A percentile compares a stretch with the other conserved stretches of the same genome.
These are phyloP conservation scores for Fusarium praegraminearum DNA, from an alignment of 2,329 filamentous ascomycete genomes.

Conservation along the genomic window DNA sequence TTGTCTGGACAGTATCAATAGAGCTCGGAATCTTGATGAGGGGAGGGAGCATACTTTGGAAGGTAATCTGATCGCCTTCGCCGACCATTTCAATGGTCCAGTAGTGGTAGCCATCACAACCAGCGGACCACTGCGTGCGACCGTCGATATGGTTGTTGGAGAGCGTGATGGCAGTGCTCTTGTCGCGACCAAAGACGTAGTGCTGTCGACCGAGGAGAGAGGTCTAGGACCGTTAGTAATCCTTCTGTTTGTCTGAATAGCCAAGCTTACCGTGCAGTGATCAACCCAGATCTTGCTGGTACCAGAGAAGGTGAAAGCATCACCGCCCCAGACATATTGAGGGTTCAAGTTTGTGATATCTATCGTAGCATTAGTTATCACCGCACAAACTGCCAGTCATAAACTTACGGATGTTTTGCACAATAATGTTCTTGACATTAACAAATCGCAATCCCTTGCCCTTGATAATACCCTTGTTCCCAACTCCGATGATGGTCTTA, in stretches of 20 bases:
- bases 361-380: not conserved
- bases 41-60: not conserved
- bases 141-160: slow-evolving; percentile 62
- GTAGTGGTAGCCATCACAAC: slow-evolving; percentile 61
- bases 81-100: slow-evolving; percentile 50
- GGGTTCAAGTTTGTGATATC: slow-evolving; percentile 35
- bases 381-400: not conserved
- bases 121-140: slow-evolving; percentile 55
- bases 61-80: slow-evolving; percentile 23
- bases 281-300: slow-evolving; percentile 39
- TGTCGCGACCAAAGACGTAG: slow-evolving; percentile 26
- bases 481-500: slow-evolving; percentile 57
- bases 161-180: slow-evolving; percentile 56
- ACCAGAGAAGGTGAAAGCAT: slow-evolving; percentile 31
- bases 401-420: slow-evolving; percentile 42
- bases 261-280: slow-evolving; percentile 21
- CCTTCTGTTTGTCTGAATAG: not conserved
- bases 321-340: slow-evolving; percentile 39
- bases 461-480: slow-evolving; percentile 54
- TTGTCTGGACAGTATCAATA: slow-evolving; percentile 6
- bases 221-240: slow-evolving; percentile 4
- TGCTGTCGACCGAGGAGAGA: slow-evolving; percentile 34
- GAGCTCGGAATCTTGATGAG: not conserved
- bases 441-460: slow-evolving; percentile 56
- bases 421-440: slow-evolving; percentile 51